phyloP scores from a whole-genome alignment of 176 grass and related monocot genomes.

The Elymus sibiricus region DNA sequence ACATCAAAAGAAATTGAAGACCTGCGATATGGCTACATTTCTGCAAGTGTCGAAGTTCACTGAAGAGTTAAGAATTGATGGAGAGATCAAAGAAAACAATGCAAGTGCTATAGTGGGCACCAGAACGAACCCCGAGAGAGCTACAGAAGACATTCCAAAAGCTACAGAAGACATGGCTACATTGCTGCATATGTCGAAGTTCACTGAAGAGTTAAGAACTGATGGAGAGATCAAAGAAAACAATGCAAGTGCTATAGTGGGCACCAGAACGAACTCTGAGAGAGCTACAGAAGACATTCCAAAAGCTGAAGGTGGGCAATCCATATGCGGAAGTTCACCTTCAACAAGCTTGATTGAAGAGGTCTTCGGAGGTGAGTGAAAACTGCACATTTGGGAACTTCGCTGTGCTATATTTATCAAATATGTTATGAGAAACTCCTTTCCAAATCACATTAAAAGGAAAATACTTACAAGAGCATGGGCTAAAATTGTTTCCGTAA shows the following conservation, averaged over 20 bases:
- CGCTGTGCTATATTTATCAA: conserved; percentile 4
- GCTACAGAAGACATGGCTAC: neutral
- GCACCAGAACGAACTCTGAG: neutral
- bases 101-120: no score
- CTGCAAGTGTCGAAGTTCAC: no score
- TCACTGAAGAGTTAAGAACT: neutral
- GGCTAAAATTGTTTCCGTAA: neutral
- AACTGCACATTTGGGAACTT: neutral
- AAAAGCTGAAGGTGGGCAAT: neutral
- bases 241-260: neutral
- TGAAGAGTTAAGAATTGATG: neutral
- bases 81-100: neutral
- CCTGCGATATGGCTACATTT: no score
- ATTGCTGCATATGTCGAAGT: no score
- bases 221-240: conserved; percentile 13
- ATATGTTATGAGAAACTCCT: neutral
- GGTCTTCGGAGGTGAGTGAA: neutral
- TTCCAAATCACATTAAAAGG: neutral
- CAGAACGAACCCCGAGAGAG: no score
- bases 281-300: neutral
- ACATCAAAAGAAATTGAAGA: conserved; percentile 4
- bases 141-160: neutral
- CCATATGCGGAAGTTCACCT: neutral
- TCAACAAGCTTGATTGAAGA: neutral
- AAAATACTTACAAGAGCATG: neutral